phyloP scores from a whole-genome alignment of 2,329 filamentous ascomycete genomes.

The Alternaria sp. region DNA sequence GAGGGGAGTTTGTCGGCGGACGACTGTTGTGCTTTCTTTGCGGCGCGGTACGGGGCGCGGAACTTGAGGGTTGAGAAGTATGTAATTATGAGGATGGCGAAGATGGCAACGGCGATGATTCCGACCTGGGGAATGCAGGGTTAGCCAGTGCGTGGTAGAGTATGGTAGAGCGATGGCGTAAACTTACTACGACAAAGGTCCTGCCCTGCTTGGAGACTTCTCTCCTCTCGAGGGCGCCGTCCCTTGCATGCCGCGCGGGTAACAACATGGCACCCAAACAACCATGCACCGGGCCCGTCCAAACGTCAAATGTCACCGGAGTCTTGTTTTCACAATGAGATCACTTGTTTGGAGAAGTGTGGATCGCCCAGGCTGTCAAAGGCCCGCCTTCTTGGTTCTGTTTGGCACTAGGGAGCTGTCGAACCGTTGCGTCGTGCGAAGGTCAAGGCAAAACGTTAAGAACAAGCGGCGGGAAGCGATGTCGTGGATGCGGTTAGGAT shows the following conservation, averaged over 20 bases:
- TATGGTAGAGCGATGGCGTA: background rate
- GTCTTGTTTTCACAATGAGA: conserved; percentile 30
- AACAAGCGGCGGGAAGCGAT: background rate
- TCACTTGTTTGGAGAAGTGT: conserved; percentile 30
- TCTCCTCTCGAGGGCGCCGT: conserved; percentile 29
- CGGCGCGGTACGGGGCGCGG: conserved; percentile 21
- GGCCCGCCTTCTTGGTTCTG: conserved; percentile 21
- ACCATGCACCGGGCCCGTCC: conserved; percentile 3
- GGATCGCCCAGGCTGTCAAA: conserved; percentile 24
- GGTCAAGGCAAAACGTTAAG: background rate
- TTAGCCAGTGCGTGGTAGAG: conserved; percentile 12
- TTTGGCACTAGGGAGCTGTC: conserved; percentile 23
- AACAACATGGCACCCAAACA: conserved; percentile 34
- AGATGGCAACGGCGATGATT: conserved; percentile 37
- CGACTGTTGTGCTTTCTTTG: conserved; percentile 18
- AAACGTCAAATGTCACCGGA: conserved; percentile 14
- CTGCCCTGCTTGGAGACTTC: conserved; percentile 26
- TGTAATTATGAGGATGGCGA: conserved; percentile 42
- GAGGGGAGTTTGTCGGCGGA: conserved; percentile 38
- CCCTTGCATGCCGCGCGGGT: conserved; percentile 29
- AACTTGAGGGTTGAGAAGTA: conserved; percentile 37
- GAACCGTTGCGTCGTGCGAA: conserved; percentile 10
- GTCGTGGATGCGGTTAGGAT: conserved; percentile 11
- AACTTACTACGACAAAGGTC: conserved; percentile 40
- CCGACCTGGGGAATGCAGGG: conserved; percentile 27